phyloP scores from a whole-genome alignment of 306 rosid genomes.

The Prunus mongolica region DNA sequence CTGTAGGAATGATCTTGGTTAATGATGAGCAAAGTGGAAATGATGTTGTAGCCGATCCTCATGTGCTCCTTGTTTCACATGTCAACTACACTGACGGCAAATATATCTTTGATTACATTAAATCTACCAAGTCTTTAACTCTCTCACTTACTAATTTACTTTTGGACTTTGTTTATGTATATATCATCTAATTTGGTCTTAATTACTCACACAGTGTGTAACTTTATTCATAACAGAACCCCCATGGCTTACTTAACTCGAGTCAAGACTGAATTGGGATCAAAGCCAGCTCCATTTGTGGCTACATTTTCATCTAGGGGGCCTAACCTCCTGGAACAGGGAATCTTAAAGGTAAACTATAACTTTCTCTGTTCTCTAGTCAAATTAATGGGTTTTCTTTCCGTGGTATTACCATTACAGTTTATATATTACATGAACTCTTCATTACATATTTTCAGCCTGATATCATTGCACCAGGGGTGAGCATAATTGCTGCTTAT shows the following conservation, averaged over 20 bases:
- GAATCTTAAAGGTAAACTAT: slow-evolving; percentile 55
- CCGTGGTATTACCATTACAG: too few relatives aligned
- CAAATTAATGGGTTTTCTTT: not conserved
- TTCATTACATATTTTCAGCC: slow-evolving; percentile 35
- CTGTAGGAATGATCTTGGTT: slow-evolving; percentile 55
- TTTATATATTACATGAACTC: too few relatives aligned
- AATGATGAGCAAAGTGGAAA: not conserved
- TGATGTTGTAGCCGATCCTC: slow-evolving; percentile 31
- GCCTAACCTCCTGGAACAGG: slow-evolving; percentile 38
- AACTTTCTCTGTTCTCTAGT: not conserved
- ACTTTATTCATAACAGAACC: slow-evolving; percentile 27
- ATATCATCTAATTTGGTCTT: too few relatives aligned
- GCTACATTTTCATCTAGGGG: slow-evolving; percentile 79
- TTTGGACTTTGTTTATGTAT: too few relatives aligned
- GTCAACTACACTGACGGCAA: slow-evolving; percentile 35
- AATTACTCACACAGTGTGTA: too few relatives aligned
- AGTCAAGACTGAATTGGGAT: slow-evolving; percentile 31
- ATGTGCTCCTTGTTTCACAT: slow-evolving; percentile 41
- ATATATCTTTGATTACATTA: slow-evolving; percentile 37
- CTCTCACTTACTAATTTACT: too few relatives aligned
- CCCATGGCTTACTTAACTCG: slow-evolving; percentile 47
- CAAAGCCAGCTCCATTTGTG: slow-evolving; percentile 47
- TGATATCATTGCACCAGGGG: slow-evolving; percentile 60
- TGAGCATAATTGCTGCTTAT: slow-evolving; percentile 40
- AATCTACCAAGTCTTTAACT: slow-evolving; percentile 32